Percentiles rank a stretch among this genome's conserved stretches.
These are phyloP conservation scores for Scheffersomyces titani DNA, from an alignment of 1,139 yeast genomes.

Conservation along the genomic window DNA sequence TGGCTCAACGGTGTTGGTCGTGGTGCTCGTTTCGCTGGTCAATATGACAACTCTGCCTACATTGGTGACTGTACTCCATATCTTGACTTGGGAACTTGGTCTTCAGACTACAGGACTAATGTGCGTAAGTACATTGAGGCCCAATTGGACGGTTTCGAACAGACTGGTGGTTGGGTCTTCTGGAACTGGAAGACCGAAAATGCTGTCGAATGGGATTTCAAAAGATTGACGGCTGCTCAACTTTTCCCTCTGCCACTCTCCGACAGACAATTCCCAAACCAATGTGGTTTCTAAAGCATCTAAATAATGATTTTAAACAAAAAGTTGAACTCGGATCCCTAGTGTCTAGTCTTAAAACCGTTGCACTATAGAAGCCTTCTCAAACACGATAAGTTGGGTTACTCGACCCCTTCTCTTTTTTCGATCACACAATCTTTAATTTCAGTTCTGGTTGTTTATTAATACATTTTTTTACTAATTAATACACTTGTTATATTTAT, in stretches of 20 bases:
- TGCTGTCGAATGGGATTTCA: slow-evolving; percentile 86
- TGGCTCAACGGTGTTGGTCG: slow-evolving; percentile 92
- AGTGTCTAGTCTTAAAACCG: background rate
- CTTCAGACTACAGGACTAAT: slow-evolving; percentile 52
- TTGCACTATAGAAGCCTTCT: background rate
- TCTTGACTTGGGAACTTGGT: slow-evolving; percentile 61
- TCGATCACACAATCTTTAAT: background rate
- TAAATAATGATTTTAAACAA: background rate
- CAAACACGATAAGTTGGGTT: background rate
- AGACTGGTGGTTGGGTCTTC: slow-evolving; percentile 77
- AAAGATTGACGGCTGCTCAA: slow-evolving; percentile 53
- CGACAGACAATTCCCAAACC: slow-evolving; percentile 67
- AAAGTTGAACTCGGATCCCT: background rate
- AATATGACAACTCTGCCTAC: slow-evolving; percentile 50
- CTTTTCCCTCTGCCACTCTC: slow-evolving; percentile 80
- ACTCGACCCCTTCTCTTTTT: background rate
- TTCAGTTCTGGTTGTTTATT: background rate
- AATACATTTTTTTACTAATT: background rate
- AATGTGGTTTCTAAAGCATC: slow-evolving; percentile 45
- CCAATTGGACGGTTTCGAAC: slow-evolving; percentile 81
- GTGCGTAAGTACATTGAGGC: slow-evolving; percentile 81
- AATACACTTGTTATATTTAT: too few species aligned
- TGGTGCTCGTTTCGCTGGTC: slow-evolving; percentile 85
- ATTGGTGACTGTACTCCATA: slow-evolving; percentile 68
- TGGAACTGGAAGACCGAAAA: slow-evolving; percentile 93